phyloP scores from a whole-genome alignment of 257 asterid species.

The Jacaranda copaia region DNA sequence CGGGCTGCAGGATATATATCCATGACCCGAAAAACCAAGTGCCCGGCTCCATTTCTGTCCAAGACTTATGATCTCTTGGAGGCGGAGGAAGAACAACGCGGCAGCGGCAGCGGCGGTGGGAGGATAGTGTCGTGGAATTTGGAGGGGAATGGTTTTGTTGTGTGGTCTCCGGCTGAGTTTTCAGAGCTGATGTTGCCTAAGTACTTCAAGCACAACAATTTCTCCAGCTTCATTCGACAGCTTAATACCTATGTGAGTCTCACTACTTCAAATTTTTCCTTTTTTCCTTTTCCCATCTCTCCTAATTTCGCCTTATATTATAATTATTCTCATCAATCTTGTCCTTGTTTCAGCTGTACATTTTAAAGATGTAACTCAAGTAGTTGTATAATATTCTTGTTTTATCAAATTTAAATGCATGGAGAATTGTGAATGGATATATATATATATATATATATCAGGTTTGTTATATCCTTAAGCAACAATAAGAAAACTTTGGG shows the following conservation, averaged over 20 bases:
- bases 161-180: constrained; percentile 56
- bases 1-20: background rate
- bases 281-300: background rate
- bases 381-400: no score
- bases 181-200: constrained; percentile 50
- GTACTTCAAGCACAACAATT: constrained; percentile 57
- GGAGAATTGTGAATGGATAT: no score
- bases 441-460: no score
- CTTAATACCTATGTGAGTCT: constrained; percentile 57
- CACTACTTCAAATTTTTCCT: background rate
- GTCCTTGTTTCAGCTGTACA: no score
- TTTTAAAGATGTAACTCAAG: no score
- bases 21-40: constrained; percentile 37
- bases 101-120: background rate
- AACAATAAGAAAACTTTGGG: no score
- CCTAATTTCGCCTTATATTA: no score
- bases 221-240: constrained; percentile 54
- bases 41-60: constrained; percentile 68
- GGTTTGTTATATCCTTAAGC: no score
- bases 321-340: no score
- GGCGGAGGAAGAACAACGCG: constrained; percentile 49
- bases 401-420: no score
- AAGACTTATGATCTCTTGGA: constrained; percentile 69
- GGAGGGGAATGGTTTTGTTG: constrained; percentile 55
- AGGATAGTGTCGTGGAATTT: constrained; percentile 51